phyloP scores from a whole-genome alignment of 2,329 filamentous ascomycete genomes.

The Colletotrichum sp. region DNA sequence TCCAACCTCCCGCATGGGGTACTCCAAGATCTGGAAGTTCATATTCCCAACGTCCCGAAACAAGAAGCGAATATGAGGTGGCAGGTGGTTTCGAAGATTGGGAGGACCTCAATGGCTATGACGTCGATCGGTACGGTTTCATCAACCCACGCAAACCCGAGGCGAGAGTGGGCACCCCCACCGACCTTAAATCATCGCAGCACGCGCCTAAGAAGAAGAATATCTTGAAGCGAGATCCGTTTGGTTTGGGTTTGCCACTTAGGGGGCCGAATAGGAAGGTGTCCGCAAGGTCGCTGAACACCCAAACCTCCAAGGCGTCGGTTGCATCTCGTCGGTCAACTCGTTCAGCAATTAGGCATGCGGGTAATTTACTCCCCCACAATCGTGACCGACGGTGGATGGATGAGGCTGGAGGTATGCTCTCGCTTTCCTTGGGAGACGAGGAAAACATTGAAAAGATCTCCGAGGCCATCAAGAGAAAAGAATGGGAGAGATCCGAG shows the following conservation, averaged over 20 bases:
- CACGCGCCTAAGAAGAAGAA: slow-evolving; percentile 52
- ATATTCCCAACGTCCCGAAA: slow-evolving; percentile 50
- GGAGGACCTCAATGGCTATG: slow-evolving; percentile 65
- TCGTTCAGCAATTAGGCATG: slow-evolving; percentile 60
- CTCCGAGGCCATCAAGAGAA: slow-evolving; percentile 63
- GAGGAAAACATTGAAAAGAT: slow-evolving; percentile 58
- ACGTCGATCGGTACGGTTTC: slow-evolving; percentile 74
- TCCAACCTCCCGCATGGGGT: slow-evolving; percentile 36
- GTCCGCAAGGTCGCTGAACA: slow-evolving; percentile 64
- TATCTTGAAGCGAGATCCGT: slow-evolving; percentile 45
- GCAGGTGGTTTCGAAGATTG: slow-evolving; percentile 70
- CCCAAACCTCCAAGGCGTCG: slow-evolving; percentile 59
- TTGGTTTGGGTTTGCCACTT: slow-evolving; percentile 37
- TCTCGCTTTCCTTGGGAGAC: slow-evolving; percentile 65
- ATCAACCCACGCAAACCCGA: slow-evolving; percentile 54
- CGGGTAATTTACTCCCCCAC: slow-evolving; percentile 64
- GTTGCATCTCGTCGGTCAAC: slow-evolving; percentile 57
- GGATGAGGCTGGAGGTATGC: slow-evolving; percentile 72
- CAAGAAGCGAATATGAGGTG: slow-evolving; percentile 49
- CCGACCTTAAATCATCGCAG: slow-evolving; percentile 45
- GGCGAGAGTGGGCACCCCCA: slow-evolving; percentile 46
- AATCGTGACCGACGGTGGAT: slow-evolving; percentile 66
- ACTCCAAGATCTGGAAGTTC: slow-evolving; percentile 49
- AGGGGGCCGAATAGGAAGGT: slow-evolving; percentile 57
- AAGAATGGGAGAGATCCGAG: slow-evolving; percentile 67